Evolutionary conservation across 2,329 filamentous ascomycete genomes (phyloP).

Genomic region (Neospermospora avenae): DNA sequence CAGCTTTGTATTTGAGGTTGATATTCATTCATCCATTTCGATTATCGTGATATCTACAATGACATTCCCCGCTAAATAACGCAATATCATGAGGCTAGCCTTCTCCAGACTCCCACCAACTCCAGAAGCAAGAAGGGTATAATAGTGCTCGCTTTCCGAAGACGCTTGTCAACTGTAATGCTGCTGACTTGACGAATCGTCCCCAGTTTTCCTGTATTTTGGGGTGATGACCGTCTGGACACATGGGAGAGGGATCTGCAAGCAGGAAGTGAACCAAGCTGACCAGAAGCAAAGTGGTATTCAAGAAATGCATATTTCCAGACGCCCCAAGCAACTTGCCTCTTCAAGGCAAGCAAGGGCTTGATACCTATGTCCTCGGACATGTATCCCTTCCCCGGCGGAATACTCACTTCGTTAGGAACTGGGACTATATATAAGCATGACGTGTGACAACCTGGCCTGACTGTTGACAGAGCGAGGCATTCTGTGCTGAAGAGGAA

Average conservation of each 20-base stretch:
- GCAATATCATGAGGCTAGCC: not conserved
- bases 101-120: not conserved
- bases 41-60: not conserved
- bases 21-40: not conserved
- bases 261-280: not conserved
- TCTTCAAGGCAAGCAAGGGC: not conserved
- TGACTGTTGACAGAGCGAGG: not conserved
- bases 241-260: not conserved
- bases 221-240: too few species aligned
- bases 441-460: not conserved
- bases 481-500: not conserved
- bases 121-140: slow-evolving; percentile 1
- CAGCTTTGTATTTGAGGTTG: not conserved
- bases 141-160: not conserved
- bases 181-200: not conserved
- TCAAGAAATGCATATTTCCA: not conserved
- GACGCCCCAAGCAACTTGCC: not conserved
- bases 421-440: not conserved
- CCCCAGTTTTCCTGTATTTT: too few species aligned
- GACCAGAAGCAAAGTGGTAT: not conserved
- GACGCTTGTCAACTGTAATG: not conserved
- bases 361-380: not conserved
- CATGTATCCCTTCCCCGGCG: not conserved
- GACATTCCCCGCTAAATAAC: not conserved
- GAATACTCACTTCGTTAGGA: not conserved